Evolutionary conservation across 768 basidiomycete genomes (phyloP), one percentile per base, ranked within the genome.

Genomic region (Pleurotus salmoneostramineus): DNA sequence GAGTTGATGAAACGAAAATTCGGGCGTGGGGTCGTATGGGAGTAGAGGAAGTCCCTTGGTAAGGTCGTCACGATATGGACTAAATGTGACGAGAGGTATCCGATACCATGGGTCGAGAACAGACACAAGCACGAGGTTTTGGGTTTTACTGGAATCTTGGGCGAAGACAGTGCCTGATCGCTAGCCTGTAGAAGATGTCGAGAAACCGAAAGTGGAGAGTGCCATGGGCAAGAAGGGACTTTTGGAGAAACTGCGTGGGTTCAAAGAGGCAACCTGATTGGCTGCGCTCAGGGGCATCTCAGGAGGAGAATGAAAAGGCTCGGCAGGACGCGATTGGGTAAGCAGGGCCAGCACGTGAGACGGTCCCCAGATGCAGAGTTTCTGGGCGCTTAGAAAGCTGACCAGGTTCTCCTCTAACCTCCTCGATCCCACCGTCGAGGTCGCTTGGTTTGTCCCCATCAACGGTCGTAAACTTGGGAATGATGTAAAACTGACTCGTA

Each of bases 141-240:
- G 52, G 52, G 52, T 55, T 55, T n/a, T 15, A 31, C n/a, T 42
- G 17, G 21, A 42, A 31, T 55, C 14, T 17, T 12, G 15, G 52
- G 40, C 52, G 52, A 40, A 42, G 52, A 27, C 52, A 55, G 52
- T 55, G 52, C 52, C 52, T 55, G 52, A 55, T 55, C 52, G 52
- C 52, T 55, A 36, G 40, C 15, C 40, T 42, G 34, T 42, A 10
- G 35, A 31, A 36, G 52, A 44, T 43, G 52, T 55, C 52, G 52
- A 44, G 52, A 44, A 55, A 55, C n/a, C 31, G 27, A 17, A 42
- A 14, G n/a, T 32, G 37, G 35, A 12, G 33, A 52, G 50, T 33
- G 44, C 11, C 40, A 55, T 55, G 52, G 52, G 52, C 52, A 55
- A 32, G 52, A 55, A 40, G 40, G 43, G 52, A 55, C 52, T n/a